Evolutionary conservation across 192 early-diverging fungal species (phyloP).

Genomic region (Lobosporangium transversale): DNA sequence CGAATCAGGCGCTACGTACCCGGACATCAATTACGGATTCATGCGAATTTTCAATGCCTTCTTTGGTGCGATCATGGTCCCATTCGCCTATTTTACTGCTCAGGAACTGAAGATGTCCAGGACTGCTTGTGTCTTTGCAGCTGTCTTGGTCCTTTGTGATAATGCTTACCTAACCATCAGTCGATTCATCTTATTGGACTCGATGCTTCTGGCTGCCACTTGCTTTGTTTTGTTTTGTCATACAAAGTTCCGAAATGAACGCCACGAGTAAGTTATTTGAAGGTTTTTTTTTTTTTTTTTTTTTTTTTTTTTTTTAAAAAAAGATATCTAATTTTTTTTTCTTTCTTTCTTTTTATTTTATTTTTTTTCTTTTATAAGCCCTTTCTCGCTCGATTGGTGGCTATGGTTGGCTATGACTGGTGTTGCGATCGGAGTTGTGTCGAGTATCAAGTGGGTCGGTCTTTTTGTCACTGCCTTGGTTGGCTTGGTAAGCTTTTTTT

Average conservation of each 20-base stretch:
- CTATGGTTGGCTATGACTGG: slow-evolving; percentile 89
- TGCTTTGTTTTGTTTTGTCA: slow-evolving; percentile 72
- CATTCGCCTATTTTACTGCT: slow-evolving; percentile 90
- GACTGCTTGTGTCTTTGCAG: slow-evolving; percentile 76
- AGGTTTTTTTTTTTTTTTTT: neutral
- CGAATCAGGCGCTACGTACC: slow-evolving; percentile 81
- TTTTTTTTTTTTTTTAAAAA: neutral
- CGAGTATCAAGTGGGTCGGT: slow-evolving; percentile 96
- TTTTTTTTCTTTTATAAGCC: slow-evolving; percentile 48
- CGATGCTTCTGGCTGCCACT: slow-evolving; percentile 95
- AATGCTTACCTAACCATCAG: slow-evolving; percentile 80
- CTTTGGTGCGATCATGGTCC: slow-evolving; percentile 89
- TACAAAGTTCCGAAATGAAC: slow-evolving; percentile 79
- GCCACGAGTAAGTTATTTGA: slow-evolving; percentile 55
- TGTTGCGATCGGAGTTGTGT: slow-evolving; percentile 81
- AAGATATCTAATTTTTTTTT: too few relatives aligned
- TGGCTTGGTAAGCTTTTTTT: slow-evolving; percentile 63
- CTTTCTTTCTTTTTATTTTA: neutral
- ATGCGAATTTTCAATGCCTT: slow-evolving; percentile 92
- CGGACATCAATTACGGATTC: slow-evolving; percentile 82
- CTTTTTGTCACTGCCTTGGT: slow-evolving; percentile 90
- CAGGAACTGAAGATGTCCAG: slow-evolving; percentile 75
- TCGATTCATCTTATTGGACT: slow-evolving; percentile 94
- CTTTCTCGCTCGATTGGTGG: slow-evolving; percentile 92
- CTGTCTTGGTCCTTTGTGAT: slow-evolving; percentile 82